Percentiles rank a stretch among this genome's conserved stretches.
Conservation (phyloP, 768 basidiomycete species). For the Leccinellum luteum region DNA sequence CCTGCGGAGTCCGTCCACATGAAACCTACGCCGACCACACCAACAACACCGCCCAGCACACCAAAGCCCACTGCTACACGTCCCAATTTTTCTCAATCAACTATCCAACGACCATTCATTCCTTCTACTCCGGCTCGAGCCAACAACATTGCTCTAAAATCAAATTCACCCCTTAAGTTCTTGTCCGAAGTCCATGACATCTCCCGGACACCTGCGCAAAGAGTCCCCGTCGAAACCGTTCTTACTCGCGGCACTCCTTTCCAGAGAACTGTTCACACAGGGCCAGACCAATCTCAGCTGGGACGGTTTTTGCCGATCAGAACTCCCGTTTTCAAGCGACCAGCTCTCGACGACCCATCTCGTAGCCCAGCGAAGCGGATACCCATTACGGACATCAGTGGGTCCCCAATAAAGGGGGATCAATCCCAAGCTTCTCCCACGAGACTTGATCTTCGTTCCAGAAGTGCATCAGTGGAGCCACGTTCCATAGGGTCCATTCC, state of each 20-base stretch:
- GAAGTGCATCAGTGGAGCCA: constrained; percentile 38
- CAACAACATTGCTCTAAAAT: constrained; percentile 3
- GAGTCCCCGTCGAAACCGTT: constrained; percentile 56
- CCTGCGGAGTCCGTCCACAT: constrained; percentile 2
- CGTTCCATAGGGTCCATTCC: constrained; percentile 11
- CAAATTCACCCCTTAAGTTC: constrained; percentile 34
- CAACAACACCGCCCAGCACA: constrained; percentile 19
- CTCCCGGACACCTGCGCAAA: constrained; percentile 58
- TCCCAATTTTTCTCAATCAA: constrained; percentile 17
- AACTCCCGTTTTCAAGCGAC: constrained; percentile 42
- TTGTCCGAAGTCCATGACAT: constrained; percentile 37
- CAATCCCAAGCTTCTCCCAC: constrained; percentile 14
- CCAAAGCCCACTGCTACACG: constrained; percentile 10
- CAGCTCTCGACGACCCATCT: constrained; percentile 35
- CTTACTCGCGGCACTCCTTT: constrained; percentile 49
- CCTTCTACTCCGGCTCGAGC: constrained; percentile 30
- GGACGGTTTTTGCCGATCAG: constrained; percentile 13
- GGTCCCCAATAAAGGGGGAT: constrained; percentile 24
- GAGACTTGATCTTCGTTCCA: constrained; percentile 21
- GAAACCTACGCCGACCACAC: constrained; percentile 16
- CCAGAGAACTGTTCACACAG: constrained; percentile 37
- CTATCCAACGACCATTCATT: constrained; percentile 27
- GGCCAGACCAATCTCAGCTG: constrained; percentile 19
- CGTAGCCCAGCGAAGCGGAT: constrained; percentile 37
- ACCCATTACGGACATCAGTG: constrained; percentile 25